Evolutionary conservation across 495 filamentous ascomycete genomes (phyloP).

Genomic region (Echria macrotheca): DNA sequence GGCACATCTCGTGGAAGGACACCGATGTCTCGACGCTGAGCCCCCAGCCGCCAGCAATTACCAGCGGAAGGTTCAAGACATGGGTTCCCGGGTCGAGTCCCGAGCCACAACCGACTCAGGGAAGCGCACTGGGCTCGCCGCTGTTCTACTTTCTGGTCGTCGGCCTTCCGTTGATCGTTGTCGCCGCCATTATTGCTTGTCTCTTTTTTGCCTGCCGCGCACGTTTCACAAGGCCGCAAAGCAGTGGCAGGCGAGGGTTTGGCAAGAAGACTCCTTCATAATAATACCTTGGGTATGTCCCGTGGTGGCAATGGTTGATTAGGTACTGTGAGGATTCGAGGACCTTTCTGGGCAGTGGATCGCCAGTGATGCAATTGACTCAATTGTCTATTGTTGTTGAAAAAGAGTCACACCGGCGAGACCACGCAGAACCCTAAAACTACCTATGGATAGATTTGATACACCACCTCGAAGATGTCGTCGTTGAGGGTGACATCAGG

Average conservation of each 20-base stretch:
- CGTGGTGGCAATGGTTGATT: too few species aligned
- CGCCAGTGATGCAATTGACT: too few species aligned
- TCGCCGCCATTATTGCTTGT: too few species aligned
- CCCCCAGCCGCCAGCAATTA: slow-evolving; percentile 1
- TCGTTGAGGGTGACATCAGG: too few species aligned
- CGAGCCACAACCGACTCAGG: background rate
- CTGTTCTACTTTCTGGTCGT: background rate
- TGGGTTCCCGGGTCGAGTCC: slow-evolving; percentile 10
- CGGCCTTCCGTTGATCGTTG: background rate
- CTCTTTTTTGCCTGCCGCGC: background rate
- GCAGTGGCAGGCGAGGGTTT: background rate
- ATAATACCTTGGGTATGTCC: too few species aligned
- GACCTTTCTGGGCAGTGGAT: too few species aligned
- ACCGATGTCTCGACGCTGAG: background rate
- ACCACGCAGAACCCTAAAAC: too few species aligned
- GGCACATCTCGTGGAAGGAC: slow-evolving; percentile 5
- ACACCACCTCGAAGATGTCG: too few species aligned
- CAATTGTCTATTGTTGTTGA: too few species aligned
- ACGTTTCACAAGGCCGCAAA: background rate
- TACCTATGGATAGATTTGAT: too few species aligned
- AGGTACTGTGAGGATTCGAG: too few species aligned
- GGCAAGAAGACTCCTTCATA: background rate
- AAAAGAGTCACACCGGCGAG: too few species aligned
- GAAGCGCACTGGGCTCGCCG: background rate
- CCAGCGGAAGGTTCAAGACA: background rate